Conservation (phyloP, 2,329 filamentous ascomycete genomes). For the Apiospora hydei region DNA sequence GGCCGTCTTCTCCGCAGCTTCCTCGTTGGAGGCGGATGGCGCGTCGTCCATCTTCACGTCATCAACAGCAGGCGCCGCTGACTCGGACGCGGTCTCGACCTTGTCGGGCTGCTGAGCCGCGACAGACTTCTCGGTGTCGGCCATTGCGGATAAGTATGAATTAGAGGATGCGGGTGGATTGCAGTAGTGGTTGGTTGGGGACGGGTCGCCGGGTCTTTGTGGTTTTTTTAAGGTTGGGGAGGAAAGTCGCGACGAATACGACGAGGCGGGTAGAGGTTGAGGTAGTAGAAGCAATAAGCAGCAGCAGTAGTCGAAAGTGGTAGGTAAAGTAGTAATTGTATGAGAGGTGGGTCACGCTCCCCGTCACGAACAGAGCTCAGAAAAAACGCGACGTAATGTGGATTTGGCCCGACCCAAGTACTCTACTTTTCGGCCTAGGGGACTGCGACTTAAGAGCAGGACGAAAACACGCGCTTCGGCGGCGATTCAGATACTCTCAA, state of each 20-base stretch:
- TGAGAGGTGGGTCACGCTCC: slow-evolving; percentile 22
- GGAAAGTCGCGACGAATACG: slow-evolving; percentile 19
- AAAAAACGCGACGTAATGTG: slow-evolving; percentile 22
- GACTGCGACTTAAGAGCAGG: slow-evolving; percentile 24
- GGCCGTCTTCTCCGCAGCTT: slow-evolving; percentile 28
- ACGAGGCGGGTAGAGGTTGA: slow-evolving; percentile 16
- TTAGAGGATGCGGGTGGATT: neutral
- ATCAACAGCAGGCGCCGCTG: slow-evolving; percentile 28
- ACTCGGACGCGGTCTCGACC: slow-evolving; percentile 31
- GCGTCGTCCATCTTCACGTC: slow-evolving; percentile 33
- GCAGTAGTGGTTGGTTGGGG: slow-evolving; percentile 6
- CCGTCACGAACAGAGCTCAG: slow-evolving; percentile 22
- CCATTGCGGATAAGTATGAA: slow-evolving; percentile 13
- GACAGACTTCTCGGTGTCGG: slow-evolving; percentile 15
- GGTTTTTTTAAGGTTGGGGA: neutral
- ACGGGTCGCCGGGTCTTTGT: slow-evolving; percentile 1
- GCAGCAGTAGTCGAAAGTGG: slow-evolving; percentile 2
- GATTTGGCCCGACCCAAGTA: slow-evolving; percentile 19
- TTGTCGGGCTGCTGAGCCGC: slow-evolving; percentile 6
- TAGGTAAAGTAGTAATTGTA: slow-evolving; percentile 21
- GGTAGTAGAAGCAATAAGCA: neutral
- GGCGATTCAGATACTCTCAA: neutral
- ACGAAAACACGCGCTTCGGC: slow-evolving; percentile 37
- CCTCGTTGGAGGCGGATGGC: slow-evolving; percentile 35
- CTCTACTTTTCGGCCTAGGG: neutral